Conservation (phyloP, 805 yeast species). For the Tetrapisispora nanseiensis region DNA sequence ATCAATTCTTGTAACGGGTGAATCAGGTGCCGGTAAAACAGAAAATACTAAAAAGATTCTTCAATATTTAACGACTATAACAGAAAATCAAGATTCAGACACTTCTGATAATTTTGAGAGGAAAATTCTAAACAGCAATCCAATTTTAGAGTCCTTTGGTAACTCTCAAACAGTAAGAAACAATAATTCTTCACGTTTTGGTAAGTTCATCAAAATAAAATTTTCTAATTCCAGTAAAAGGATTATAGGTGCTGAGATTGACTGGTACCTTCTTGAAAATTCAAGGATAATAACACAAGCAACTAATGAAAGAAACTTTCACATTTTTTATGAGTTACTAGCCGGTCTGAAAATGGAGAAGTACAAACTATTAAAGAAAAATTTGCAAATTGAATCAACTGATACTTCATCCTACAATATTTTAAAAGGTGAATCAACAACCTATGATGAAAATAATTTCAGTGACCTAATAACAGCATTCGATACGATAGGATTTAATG, state of each 20-base stretch:
- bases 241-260: slow-evolving; percentile 83
- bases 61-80: slow-evolving; percentile 77
- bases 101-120: slow-evolving; percentile 50
- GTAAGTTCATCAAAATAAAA: slow-evolving; percentile 86
- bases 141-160: slow-evolving; percentile 92
- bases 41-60: slow-evolving; percentile 93
- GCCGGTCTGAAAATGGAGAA: slow-evolving; percentile 46
- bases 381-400: slow-evolving; percentile 2
- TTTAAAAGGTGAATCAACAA: slow-evolving; percentile 37
- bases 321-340: slow-evolving; percentile 80
- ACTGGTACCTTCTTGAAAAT: slow-evolving; percentile 89
- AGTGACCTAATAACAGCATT: slow-evolving; percentile 55
- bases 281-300: slow-evolving; percentile 81
- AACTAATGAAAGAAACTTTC: slow-evolving; percentile 77
- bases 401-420: slow-evolving; percentile 30
- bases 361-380: slow-evolving; percentile 13
- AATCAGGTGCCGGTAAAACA: slow-evolving; percentile 97
- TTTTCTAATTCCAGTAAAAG: slow-evolving; percentile 38
- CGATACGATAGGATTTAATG: slow-evolving; percentile 58
- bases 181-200: slow-evolving; percentile 92
- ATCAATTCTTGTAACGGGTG: slow-evolving; percentile 94
- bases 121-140: slow-evolving; percentile 87
- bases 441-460: slow-evolving; percentile 55
- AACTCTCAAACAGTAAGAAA: slow-evolving; percentile 93
- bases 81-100: slow-evolving; percentile 28